Evolutionary conservation across 345 rosid species (phyloP).

Genomic region (Atalantia buxifolia): DNA sequence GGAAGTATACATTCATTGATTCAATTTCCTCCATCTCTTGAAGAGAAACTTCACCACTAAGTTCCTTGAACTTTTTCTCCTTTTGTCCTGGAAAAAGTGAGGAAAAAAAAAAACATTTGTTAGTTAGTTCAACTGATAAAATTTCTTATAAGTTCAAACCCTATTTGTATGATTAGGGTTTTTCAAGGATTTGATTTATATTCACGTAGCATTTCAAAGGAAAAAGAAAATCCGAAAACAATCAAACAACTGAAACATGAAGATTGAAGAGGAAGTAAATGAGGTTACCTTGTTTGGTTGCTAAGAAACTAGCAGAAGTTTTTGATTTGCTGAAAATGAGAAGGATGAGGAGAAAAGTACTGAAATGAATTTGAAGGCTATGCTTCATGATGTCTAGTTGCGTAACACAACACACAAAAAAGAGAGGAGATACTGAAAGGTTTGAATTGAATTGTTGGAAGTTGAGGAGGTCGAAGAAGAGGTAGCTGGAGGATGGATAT

Average conservation of each 20-base stretch:
- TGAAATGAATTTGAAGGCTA: conserved; percentile 14
- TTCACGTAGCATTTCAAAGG: too few species aligned
- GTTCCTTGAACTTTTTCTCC: conserved; percentile 24
- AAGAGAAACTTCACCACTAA: conserved; percentile 17
- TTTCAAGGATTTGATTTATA: too few species aligned
- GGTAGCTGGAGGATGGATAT: conserved; percentile 13
- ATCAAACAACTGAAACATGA: neutral
- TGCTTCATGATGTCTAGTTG: conserved; percentile 42
- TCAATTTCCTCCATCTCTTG: conserved; percentile 25
- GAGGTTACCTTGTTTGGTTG: conserved; percentile 25
- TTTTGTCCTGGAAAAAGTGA: conserved; percentile 25
- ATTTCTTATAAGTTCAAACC: too few species aligned
- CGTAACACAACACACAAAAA: neutral
- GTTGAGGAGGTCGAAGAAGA: conserved; percentile 4
- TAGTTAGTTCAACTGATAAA: neutral
- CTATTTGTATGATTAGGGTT: too few species aligned
- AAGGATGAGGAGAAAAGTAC: conserved; percentile 33
- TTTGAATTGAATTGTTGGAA: neutral
- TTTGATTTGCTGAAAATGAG: conserved; percentile 23
- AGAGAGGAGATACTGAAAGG: neutral
- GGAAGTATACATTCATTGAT: conserved; percentile 25
- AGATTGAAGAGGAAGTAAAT: neutral
- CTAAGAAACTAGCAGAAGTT: conserved; percentile 32
- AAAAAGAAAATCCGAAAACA: too few species aligned
- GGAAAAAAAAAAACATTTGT: rapidly evolving